These are phyloP conservation scores for Lasiosphaeriaceae sp. DNA, from an alignment of 495 filamentous ascomycete genomes.

Conservation along the genomic window DNA sequence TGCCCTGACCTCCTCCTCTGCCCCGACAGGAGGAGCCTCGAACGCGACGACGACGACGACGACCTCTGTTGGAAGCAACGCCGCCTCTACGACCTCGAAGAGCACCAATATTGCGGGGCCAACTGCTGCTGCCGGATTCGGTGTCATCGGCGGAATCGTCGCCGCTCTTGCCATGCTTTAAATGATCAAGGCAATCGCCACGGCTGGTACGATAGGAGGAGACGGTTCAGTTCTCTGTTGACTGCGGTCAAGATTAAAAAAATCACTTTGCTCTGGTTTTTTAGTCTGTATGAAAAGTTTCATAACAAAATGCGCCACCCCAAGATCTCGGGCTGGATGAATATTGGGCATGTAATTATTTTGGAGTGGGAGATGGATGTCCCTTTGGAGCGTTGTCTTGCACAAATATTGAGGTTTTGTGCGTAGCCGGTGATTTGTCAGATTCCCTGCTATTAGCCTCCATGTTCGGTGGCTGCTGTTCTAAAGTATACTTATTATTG, in stretches of 20 bases:
- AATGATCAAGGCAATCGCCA: background rate
- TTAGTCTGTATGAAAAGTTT: too few relatives aligned
- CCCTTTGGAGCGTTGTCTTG: too few relatives aligned
- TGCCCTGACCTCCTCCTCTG: constrained; percentile 13
- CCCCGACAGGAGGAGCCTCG: background rate
- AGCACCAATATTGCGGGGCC: constrained; percentile 22
- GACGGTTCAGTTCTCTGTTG: too few relatives aligned
- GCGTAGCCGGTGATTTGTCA: too few relatives aligned
- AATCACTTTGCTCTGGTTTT: too few relatives aligned
- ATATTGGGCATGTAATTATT: background rate
- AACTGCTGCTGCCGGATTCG: constrained; percentile 24
- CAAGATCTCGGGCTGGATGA: background rate
- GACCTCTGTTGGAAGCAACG: constrained; percentile 11
- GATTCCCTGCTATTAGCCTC: too few relatives aligned
- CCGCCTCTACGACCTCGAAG: constrained; percentile 15
- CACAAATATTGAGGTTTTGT: too few relatives aligned
- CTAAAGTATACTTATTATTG: too few relatives aligned
- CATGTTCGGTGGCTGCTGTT: too few relatives aligned
- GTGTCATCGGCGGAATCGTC: constrained; percentile 30
- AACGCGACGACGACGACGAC: constrained; percentile 18
- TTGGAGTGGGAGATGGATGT: background rate
- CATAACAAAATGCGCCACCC: too few relatives aligned
- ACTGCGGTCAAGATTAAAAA: too few relatives aligned
- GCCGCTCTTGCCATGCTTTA: constrained; percentile 31
- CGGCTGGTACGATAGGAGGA: too few relatives aligned